Evolutionary conservation across 2,329 filamentous ascomycete species (phyloP).

Genomic region (Phyllosticta citrichinensis): DNA sequence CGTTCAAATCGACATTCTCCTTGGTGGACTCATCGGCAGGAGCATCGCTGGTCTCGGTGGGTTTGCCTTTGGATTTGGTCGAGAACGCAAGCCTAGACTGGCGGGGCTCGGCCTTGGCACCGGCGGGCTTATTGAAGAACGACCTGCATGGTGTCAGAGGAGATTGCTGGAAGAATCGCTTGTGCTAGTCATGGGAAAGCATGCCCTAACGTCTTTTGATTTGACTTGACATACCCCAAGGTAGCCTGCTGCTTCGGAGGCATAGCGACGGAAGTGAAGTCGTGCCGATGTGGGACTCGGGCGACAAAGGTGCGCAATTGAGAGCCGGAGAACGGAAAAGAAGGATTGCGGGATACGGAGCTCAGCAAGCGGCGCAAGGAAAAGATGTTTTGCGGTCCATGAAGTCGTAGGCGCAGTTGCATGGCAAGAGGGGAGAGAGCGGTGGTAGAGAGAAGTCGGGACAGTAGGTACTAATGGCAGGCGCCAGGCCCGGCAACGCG

Average conservation of each 20-base stretch:
- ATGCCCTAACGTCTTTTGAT: slow-evolving; percentile 67
- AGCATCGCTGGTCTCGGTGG: neutral
- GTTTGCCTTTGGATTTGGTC: slow-evolving; percentile 27
- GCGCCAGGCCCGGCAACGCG: neutral
- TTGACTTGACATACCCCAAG: slow-evolving; percentile 73
- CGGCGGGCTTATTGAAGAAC: slow-evolving; percentile 66
- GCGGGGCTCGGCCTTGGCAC: slow-evolving; percentile 47
- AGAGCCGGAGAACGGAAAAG: neutral
- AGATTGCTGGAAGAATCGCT: neutral
- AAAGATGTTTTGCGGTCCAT: neutral
- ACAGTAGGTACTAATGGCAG: neutral
- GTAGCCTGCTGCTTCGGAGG: slow-evolving; percentile 70
- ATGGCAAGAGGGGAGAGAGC: neutral
- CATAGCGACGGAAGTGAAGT: slow-evolving; percentile 24
- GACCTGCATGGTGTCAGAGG: slow-evolving; percentile 47
- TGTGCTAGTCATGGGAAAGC: slow-evolving; percentile 17
- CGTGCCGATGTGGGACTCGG: neutral
- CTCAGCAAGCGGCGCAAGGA: neutral
- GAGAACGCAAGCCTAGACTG: slow-evolving; percentile 74
- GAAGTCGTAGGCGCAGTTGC: neutral
- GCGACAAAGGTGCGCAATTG: neutral
- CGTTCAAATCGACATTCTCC: neutral
- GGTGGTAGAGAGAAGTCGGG: slow-evolving; percentile 12
- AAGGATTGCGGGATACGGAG: neutral
- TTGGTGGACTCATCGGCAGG: neutral